Percentiles rank a stretch among this genome's conserved stretches.
These are phyloP conservation scores for Pogostemon cablin DNA, from an alignment of 257 asterid species.

Conservation along the genomic window DNA sequence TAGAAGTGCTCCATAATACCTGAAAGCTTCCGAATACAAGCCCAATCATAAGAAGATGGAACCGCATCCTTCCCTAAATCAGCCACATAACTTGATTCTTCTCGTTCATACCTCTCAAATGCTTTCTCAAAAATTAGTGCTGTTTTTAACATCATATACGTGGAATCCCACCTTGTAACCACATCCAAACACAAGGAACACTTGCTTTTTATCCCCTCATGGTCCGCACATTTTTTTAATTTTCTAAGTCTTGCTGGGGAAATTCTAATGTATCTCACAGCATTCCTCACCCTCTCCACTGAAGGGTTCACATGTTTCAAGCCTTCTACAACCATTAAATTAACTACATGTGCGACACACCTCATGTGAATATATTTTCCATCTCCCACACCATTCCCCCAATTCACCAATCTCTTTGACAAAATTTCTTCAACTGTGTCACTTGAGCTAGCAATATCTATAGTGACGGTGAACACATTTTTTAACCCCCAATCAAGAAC, in stretches of 20 bases:
- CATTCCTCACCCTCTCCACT: background rate
- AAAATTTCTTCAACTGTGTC: too few species aligned
- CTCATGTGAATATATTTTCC: background rate
- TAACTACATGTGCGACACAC: conserved; percentile 18
- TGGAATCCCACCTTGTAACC: background rate
- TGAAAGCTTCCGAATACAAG: background rate
- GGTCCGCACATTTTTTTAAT: background rate
- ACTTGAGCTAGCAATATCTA: background rate
- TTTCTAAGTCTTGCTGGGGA: background rate
- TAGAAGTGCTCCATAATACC: background rate
- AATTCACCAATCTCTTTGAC: too few species aligned
- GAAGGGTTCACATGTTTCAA: conserved; percentile 7
- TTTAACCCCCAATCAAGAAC: too few species aligned
- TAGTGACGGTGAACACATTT: too few species aligned
- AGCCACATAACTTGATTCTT: too few species aligned
- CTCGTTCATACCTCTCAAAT: background rate
- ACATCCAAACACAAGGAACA: background rate
- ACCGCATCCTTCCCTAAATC: background rate
- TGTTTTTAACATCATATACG: background rate
- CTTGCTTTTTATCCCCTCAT: too few species aligned
- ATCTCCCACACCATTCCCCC: too few species aligned
- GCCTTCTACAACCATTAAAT: conserved; percentile 1
- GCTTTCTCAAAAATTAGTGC: background rate
- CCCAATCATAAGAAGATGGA: background rate
- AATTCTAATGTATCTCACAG: background rate